Evolutionary conservation across 1,284 basidiomycete genomes (phyloP), one percentile per base, ranked within the genome.

Genomic region (Puccinia horiana): DNA sequence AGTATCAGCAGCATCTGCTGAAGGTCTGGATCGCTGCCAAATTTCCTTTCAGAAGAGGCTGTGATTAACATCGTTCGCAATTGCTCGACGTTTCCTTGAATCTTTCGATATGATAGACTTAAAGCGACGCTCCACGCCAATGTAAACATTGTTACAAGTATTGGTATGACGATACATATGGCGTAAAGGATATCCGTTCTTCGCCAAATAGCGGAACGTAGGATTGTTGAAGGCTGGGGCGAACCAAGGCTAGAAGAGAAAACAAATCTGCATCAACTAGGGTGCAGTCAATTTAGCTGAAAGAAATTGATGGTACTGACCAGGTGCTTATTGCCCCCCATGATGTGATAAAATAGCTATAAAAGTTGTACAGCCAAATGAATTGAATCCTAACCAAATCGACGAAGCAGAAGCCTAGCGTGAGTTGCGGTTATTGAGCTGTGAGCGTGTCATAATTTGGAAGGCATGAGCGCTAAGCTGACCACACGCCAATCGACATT

Each of bases 251-350:
- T 79, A 23, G 40, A 58, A 65, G 42, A 29, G 32, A 32, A 52
- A 11, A 56, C 18, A 32, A 23, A 44, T 72, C 14, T n/a, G 69
- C n/a, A 26, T 67, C 70, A 76, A 52, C 56, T 26, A 47, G 44
- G 16, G n/a, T 40, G 23, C 40, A 32, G 23, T 35, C 18, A 18
- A n/a, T 47, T 20, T 32, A 78, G 18, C 29, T 32, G n/a, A 5
- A 47, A 67, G 32, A 78, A 52, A n/a, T n/a, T 47, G 23, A 49
- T 11, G 44, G 5, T 14, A 44, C 77, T 79, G 2, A 79, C 77
- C 77, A 79, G 29, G 77, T 79, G 52, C 67, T 79, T 49, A 79
- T 56, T n/a, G 77, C 77, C 8, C 77, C 77, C 77, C 77, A 79
- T 11, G 77, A 79, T n/a, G 77, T 79, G n/a, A 79, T 54, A 40